Base-by-base conservation (phyloP, 176 grass and related monocot genomes). In the Aegilops tauschii region DNA sequence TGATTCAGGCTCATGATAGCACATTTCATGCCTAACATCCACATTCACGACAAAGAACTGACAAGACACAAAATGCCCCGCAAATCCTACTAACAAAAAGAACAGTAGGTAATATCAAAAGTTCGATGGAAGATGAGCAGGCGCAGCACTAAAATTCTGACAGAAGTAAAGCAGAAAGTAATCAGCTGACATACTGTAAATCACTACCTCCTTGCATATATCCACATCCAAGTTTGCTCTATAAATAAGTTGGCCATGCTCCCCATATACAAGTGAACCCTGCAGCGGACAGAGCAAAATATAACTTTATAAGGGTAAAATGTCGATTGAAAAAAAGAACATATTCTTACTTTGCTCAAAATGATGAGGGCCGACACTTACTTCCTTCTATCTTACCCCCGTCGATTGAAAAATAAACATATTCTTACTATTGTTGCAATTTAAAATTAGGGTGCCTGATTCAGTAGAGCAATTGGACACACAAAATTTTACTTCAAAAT, bases 261-360 rank as follows among this genome's bases (percentile, higher is more conserved):
- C 91, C 34, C 90, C 97, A 77, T 95, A 96, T 85, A 98, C 85
- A 88, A 98, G 86, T 75, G 92, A 88, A 80, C 96, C 96, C 96
- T 98, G 67, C 85, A 92, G 76, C 25, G 58, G 27, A 81, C 30
- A 80, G 49, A 84, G 45, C 80, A 59, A 31, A 82, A 71, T 44
- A 52, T 40, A 76, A 80, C 9, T 29, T 28, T 67, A 52, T 58
- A 71, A 44, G 32, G 61, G 14, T 27, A 58, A 83, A 49, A 44
- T 84, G 1, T 25, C 27, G 52, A 34, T 40, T 6, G 14, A 6
- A 65, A 74, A 87, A 74, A 87, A 0, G 21, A 40, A 80, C 67
- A 54, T 54, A 49, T 11, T 47, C 21, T 27, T 31, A 84, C 14
- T 54, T 78, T 86, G 35, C 36, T 84, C 77, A 80, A 76, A 80